Base-by-base conservation (phyloP, 306 rosid genomes). In the Gillenia trifoliata region DNA sequence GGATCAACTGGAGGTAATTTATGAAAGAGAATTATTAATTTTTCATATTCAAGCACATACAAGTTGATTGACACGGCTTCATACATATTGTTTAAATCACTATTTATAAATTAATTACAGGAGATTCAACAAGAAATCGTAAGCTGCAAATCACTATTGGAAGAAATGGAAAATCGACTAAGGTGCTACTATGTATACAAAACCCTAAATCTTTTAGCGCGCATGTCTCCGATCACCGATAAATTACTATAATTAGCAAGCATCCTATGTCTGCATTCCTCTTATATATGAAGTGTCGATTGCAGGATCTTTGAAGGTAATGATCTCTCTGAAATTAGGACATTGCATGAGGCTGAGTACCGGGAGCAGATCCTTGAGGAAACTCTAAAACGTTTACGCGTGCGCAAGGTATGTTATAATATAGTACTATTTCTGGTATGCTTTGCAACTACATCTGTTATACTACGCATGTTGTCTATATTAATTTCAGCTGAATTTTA, bases 221-320 rank as follows among this genome's bases (percentile, higher is more conserved):
- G 6, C 50, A 43, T 43, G 50, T 43, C 50, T 13, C 19, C 50
- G 50, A 43, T 43, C 50, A 43, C 6, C 50, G 50, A 43, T 13
- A 11, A 23, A 33, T 29, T 26, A 33, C 34, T 40, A 40, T 49
- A 60, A 41, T 40, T 25, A 59, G 33, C 55, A 43, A 23, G 55
- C 55, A 68, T 20, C 47, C 50, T 43, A 43, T 13, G 43, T 25
- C 6, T 55, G 15, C 6, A 55, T 55, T 22, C 60, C 47, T 19
- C 22, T 74, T 11, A 8, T 16, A 17, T 8, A 0, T 3, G 16
- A 0, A 63, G 22, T 63, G 22, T 5, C 74, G 22, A 57, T 31
- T 56, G 30, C 70, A 88, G 92, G 86, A 66, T 83, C 73, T 89
- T 78, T 74, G 92, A 89, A 85, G 92, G 88, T 4, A 17, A 13